Base-by-base conservation (phyloP, 192 early-diverging fungal species). In the Entomortierella chlamydospora region DNA sequence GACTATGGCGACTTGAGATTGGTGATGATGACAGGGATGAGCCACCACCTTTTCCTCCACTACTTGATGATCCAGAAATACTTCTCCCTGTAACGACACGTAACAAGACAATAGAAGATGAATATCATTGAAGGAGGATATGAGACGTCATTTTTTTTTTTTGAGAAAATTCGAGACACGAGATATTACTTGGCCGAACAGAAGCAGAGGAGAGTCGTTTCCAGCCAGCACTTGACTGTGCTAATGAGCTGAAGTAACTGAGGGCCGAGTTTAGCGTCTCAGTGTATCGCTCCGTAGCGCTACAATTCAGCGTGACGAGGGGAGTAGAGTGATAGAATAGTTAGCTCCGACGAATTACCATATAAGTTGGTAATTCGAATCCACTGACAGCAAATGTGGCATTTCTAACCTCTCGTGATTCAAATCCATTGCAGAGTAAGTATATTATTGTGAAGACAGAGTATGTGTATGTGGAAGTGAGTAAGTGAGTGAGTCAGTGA, bases 141-240 rank as follows among this genome's bases (percentile, higher is more conserved):
- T 22, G 47, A 50, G 45, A 51, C 42, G 58, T 33, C 57, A 58
- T 58, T 2, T 12, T 20, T 9, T n/a, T n/a, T n/a, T n/a, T n/a
- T n/a, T n/a, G n/a, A n/a, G n/a, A n/a, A n/a, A n/a, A n/a, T n/a
- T n/a, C n/a, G n/a, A n/a, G n/a, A n/a, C n/a, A n/a, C 34, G n/a
- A 49, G 17, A n/a, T 8, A 37, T 45, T 70, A 79, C 76, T 56
- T 34, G 67, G 56, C 26, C 68, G 55, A 37, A 79, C 68, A 7
- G 76, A 70, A 34, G 76, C 62, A 8, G 76, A 79, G 2, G 76
- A 79, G 25, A 79, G 76, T 28, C 76, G 54, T 26, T 79, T 79
- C 76, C 76, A 79, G 26, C 76, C 76, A 4, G 65, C 63, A 30
- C 56, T 79, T 10, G 76, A 79, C 52, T 79, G 76, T 10, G 76